These are phyloP conservation scores for Ganoderma leucocontextum DNA, from an alignment of 1,284 basidiomycete species.

Conservation along the genomic window DNA sequence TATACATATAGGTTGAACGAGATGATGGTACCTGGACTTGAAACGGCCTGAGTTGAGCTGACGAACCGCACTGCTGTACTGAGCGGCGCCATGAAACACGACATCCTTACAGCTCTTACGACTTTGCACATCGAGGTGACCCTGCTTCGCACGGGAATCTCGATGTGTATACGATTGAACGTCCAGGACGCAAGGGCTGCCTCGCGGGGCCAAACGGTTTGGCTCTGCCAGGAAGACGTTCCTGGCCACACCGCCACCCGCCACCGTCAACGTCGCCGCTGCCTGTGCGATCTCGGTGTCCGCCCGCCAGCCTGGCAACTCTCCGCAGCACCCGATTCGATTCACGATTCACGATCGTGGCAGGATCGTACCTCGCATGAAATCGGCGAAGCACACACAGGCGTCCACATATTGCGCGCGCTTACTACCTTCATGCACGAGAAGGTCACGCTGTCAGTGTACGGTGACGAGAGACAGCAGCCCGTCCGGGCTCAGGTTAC, in stretches of 20 bases:
- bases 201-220: neutral
- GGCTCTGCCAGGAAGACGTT: neutral
- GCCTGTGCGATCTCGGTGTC: neutral
- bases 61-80: neutral
- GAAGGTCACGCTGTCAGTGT: too few relatives aligned
- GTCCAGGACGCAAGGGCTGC: neutral
- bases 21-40: neutral
- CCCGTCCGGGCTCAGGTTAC: neutral
- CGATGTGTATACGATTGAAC: neutral
- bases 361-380: neutral
- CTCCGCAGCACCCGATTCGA: neutral
- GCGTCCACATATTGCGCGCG: neutral
- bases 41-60: neutral
- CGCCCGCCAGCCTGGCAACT: neutral
- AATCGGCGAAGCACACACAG: neutral
- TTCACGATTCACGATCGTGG: neutral
- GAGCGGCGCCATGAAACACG: neutral
- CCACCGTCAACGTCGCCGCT: neutral
- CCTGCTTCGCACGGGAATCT: neutral
- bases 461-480: too few relatives aligned
- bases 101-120: neutral
- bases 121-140: neutral
- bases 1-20: neutral
- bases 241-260: slow-evolving; percentile 3
- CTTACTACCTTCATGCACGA: neutral